A percentile compares a stretch with the other conserved stretches of the same genome.
Conservation (phyloP, 306 rosid genomes). For the Morella rubra region DNA sequence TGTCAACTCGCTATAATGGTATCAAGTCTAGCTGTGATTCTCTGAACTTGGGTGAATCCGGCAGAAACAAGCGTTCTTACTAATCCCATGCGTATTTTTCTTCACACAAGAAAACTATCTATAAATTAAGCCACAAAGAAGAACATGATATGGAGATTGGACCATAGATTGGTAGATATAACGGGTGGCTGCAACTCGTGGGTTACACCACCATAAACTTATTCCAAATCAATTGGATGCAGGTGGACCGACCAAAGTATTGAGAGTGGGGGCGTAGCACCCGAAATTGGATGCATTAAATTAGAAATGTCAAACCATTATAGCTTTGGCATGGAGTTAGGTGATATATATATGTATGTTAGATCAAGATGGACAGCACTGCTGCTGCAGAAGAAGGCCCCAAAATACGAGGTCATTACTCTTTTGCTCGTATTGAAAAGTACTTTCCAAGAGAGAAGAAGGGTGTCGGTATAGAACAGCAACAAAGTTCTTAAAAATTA, state of each 20-base stretch:
- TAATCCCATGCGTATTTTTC: no score
- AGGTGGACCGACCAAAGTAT: neutral
- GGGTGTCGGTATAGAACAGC: conserved; percentile 6
- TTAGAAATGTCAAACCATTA: neutral
- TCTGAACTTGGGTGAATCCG: no score
- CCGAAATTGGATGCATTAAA: conserved; percentile 6
- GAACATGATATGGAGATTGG: no score
- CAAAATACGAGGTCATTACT: conserved; percentile 14
- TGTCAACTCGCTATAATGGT: no score
- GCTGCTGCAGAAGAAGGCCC: neutral
- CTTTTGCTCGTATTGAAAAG: neutral
- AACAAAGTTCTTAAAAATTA: neutral
- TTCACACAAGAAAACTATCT: no score
- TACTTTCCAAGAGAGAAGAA: neutral
- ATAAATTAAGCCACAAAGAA: no score
- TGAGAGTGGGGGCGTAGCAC: neutral
- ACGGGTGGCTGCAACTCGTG: no score
- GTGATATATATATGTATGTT: neutral
- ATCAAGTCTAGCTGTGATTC: no score
- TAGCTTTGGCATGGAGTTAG: neutral
- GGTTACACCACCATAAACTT: no score
- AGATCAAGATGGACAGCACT: neutral
- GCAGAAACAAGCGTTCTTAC: no score
- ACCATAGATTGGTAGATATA: no score
- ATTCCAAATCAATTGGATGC: neutral